Base-by-base conservation (phyloP, 441 rosid genomes). In the Syzygium syzygioides region DNA sequence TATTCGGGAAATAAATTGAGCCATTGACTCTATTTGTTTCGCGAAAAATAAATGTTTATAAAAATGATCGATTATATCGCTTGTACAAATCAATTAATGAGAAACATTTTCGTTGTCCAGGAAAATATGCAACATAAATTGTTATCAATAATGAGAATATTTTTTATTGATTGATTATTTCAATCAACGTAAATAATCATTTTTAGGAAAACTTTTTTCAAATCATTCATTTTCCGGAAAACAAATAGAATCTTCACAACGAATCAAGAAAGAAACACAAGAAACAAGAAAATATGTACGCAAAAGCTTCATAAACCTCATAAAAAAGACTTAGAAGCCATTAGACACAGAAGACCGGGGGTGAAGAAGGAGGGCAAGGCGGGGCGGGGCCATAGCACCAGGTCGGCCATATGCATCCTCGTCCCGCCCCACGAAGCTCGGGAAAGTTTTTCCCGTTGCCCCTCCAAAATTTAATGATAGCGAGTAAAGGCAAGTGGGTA, bases 191-290 rank as follows among this genome's bases (percentile, higher is more conserved):
- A 64, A 14, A 3, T 3, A 0, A 64, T n/a, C 11, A 62, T 62
- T 62, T 62, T n/a, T 0, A n/a, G 0, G n/a, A 14, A 62, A 6
- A 15, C n/a, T n/a, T 62, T 62, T n/a, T 14, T 14, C 9, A 14
- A 62, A 62, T 62, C 4, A 7, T 2, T n/a, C 0, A 62, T 62
- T 8, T 62, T 7, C 2, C 3, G 26, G 0, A 0, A 60, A 60
- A 15, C 9, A 64, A 64, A 30, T 7, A 17, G 1, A 30, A 4
- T 9, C 45, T 17, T 32, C 7, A 2, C 1, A 6, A 18, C 5
- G 13, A 66, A 32, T 18, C 45, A 66, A 17, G 14, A 66, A 66
- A 66, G 45, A 32, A 64, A 64, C 41, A 14, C 8, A 64, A 64
- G 11, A 30, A 66, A n/a, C 37, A 64, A 64, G 5, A 30, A 64